Percentiles rank a stretch among this genome's conserved stretches.
Evolutionary conservation across 2,329 filamentous ascomycete species (phyloP).

Genomic region (Cordyceps pruinosa): DNA sequence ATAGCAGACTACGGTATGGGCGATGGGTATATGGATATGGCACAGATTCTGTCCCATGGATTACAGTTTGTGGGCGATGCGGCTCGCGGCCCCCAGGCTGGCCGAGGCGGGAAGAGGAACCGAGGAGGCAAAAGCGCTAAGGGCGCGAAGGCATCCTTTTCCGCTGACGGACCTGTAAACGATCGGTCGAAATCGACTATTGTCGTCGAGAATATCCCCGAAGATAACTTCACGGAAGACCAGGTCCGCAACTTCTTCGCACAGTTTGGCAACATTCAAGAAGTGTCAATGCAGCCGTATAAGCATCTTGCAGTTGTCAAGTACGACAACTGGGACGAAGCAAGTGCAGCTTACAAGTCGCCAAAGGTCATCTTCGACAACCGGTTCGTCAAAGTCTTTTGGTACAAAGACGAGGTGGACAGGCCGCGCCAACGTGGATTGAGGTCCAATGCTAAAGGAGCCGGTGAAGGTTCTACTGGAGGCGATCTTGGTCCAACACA

Average conservation of each 20-base stretch:
- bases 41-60: neutral
- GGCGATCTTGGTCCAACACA: constrained; percentile 26
- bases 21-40: neutral
- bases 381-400: constrained; percentile 78
- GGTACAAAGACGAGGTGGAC: constrained; percentile 54
- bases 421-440: constrained; percentile 18
- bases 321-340: constrained; percentile 58
- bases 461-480: neutral
- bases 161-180: constrained; percentile 53
- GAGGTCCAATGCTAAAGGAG: constrained; percentile 21
- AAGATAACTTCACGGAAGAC: constrained; percentile 60
- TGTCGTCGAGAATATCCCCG: constrained; percentile 72
- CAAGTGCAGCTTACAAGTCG: constrained; percentile 64
- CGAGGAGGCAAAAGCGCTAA: constrained; percentile 29
- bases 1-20: neutral
- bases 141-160: constrained; percentile 49
- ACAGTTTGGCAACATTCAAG: constrained; percentile 60
- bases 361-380: constrained; percentile 81
- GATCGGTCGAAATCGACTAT: constrained; percentile 61
- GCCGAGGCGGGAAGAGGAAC: constrained; percentile 17
- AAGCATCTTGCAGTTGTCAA: constrained; percentile 64
- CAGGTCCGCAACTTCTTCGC: constrained; percentile 62
- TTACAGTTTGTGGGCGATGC: neutral
- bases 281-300: constrained; percentile 59
- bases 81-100: neutral